Base-by-base conservation (phyloP, 2,329 filamentous ascomycete genomes). In the Colletotrichum salicis region DNA sequence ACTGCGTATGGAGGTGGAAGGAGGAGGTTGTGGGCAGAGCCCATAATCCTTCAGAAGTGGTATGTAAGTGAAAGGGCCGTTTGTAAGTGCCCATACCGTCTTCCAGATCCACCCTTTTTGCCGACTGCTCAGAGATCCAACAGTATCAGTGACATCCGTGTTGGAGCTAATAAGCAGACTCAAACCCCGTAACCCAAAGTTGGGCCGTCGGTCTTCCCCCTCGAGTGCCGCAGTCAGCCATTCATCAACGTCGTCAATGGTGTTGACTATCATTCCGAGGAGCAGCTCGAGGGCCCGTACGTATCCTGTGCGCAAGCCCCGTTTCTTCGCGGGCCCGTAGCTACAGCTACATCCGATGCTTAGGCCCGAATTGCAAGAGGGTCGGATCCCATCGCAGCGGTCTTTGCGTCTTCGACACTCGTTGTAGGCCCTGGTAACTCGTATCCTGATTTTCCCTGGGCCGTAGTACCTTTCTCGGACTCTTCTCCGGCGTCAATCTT, bases 281-380 rank as follows among this genome's bases (percentile, higher is more conserved):
- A 73, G 52, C 0, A 61, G 27, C 31, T 73, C 71, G 0, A 73
- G 27, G 5, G 61, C 68, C 5, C 71, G 56, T 0, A 73, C 71
- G 48, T 73, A 73, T 15, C 71, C 71, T 0, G 71, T 60, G 13
- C 67, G 55, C 12, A 73, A 55, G 7, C 71, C 71, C 10, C 71
- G 71, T 48, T 73, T 73, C 51, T 65, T 62, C 15, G 41, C 15
- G 8, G 67, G 63, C 33, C 67, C 67, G 31, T 73, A 73, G 37
- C 51, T 63, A 52, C 73, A 83, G 83, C 31, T 22, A 13, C 66
- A 33, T 7, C 66, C 66, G 8, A 37, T 51, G 31, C 56, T 22
- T 24, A 63, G 35, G 27, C 58, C 64, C n/a, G 48, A 48, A 19
- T 45, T 35, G 13, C 66, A 68, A 4, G 35, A 35, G 4, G 66